Evolutionary conservation across 176 grass and related monocot genomes (phyloP).

Genomic region (Echinochloa phyllopogon): DNA sequence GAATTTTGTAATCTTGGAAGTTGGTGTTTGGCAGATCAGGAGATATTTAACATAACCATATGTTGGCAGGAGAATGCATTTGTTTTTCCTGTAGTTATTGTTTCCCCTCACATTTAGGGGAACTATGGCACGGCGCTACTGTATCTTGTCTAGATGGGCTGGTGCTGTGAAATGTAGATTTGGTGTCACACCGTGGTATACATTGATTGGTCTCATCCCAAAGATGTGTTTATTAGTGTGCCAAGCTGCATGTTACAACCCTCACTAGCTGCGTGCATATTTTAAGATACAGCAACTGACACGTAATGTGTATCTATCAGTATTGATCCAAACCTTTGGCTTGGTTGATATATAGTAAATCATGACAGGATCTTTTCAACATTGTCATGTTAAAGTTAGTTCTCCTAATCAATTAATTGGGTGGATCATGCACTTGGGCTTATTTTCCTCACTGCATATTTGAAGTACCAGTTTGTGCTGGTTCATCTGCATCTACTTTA

Average conservation of each 20-base stretch:
- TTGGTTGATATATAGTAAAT: neutral
- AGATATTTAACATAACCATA: neutral
- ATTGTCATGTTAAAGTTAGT: neutral
- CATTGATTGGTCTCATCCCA: neutral
- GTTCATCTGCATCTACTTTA: neutral
- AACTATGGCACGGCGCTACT: neutral
- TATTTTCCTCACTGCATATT: neutral
- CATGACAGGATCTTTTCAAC: neutral
- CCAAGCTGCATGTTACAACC: neutral
- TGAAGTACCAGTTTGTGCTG: neutral
- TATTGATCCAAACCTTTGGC: neutral
- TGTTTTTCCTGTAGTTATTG: neutral
- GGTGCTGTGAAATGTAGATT: neutral
- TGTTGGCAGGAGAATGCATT: neutral
- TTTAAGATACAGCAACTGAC: neutral
- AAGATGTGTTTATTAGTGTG: neutral
- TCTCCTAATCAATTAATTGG: neutral
- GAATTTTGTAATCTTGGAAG: neutral
- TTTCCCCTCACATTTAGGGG: too few relatives aligned
- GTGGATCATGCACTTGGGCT: neutral
- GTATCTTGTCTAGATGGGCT: neutral
- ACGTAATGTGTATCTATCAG: neutral
- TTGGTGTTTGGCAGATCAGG: neutral
- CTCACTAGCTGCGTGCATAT: neutral
- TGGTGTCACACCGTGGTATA: neutral